phyloP scores from a whole-genome alignment of 2,329 filamentous ascomycete species.

The Fusarium sp. region DNA sequence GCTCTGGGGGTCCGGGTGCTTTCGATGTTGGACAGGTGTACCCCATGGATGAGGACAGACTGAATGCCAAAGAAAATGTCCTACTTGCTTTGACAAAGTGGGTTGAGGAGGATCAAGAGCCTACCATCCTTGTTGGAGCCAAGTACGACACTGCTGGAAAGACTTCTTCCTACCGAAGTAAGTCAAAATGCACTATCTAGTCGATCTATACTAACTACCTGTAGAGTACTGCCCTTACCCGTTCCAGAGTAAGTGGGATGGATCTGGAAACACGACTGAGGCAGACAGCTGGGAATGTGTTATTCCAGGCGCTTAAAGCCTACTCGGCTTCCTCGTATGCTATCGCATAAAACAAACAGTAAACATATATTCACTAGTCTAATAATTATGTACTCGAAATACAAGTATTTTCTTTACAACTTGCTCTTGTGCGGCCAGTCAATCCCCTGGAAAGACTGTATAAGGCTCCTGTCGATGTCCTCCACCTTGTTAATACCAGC shows the following conservation, averaged over 20 bases:
- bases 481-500: background rate
- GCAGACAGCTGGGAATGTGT: background rate
- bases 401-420: background rate
- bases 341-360: background rate
- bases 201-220: background rate
- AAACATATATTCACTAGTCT: background rate
- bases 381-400: too few relatives aligned
- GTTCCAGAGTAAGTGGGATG: slow-evolving; percentile 10
- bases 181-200: accelerated
- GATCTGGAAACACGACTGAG: background rate
- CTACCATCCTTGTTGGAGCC: background rate
- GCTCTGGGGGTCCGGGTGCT: background rate
- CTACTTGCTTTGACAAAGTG: slow-evolving; percentile 3
- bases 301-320: background rate
- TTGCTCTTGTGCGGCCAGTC: background rate
- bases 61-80: background rate
- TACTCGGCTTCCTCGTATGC: background rate
- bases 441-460: background rate
- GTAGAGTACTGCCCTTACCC: slow-evolving; percentile 15
- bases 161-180: background rate
- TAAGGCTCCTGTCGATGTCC: slow-evolving; percentile 4
- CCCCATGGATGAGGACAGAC: background rate
- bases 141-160: background rate
- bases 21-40: slow-evolving; percentile 7
- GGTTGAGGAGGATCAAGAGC: slow-evolving; percentile 1